A percentile compares a stretch with the other conserved stretches of the same genome.
phyloP scores from a whole-genome alignment of 2,329 filamentous ascomycete species.

The Cercospora nicotianae region DNA sequence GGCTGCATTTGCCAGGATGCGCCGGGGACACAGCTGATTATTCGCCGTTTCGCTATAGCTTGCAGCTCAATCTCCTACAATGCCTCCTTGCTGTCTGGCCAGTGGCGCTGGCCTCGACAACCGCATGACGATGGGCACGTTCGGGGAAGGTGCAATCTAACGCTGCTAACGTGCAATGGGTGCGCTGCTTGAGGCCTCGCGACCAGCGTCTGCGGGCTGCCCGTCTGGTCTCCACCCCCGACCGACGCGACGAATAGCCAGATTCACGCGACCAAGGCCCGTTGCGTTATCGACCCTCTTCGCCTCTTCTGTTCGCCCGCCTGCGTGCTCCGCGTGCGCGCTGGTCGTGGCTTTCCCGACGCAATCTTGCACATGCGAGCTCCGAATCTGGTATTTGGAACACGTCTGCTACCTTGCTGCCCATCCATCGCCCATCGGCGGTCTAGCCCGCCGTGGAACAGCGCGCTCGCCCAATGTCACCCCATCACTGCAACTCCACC shows the following conservation, averaged over 20 bases:
- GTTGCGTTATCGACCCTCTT: background rate
- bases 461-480: constrained; percentile 2
- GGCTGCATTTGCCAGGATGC: constrained; percentile 6
- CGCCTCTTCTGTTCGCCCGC: background rate
- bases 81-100: background rate
- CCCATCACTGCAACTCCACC: background rate
- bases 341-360: background rate
- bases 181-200: background rate
- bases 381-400: constrained; percentile 3
- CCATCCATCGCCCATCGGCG: background rate
- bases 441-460: background rate
- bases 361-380: background rate
- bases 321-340: background rate
- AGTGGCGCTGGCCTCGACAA: background rate
- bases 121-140: background rate
- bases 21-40: background rate
- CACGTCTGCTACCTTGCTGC: constrained; percentile 6
- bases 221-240: background rate
- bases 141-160: background rate
- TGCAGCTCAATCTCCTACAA: background rate
- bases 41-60: constrained; percentile 5
- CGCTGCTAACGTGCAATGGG: background rate
- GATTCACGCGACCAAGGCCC: background rate
- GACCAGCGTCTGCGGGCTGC: background rate
- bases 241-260: background rate